Evolutionary conservation across 2,329 filamentous ascomycete genomes (phyloP).

Genomic region (Colletotrichum tropicale): DNA sequence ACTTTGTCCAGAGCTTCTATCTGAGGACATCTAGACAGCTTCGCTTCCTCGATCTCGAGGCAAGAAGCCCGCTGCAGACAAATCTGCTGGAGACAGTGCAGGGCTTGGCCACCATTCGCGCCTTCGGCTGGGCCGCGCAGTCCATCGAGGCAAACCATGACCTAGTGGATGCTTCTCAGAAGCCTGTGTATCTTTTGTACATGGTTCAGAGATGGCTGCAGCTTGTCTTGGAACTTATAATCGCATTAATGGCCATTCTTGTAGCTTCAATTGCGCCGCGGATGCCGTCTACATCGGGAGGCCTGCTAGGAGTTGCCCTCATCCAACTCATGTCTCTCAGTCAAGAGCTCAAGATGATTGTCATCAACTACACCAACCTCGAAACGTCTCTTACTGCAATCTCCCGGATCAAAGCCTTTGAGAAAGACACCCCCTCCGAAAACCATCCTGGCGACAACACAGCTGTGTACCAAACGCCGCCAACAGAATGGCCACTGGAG

Average conservation of each 20-base stretch:
- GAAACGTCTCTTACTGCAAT: constrained; percentile 41
- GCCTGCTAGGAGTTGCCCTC: constrained; percentile 33
- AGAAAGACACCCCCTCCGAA: constrained; percentile 25
- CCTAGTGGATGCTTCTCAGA: constrained; percentile 48
- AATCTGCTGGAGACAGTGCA: constrained; percentile 54
- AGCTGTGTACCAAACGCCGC: neutral
- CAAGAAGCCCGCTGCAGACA: constrained; percentile 51
- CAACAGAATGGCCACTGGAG: neutral
- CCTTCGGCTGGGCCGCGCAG: constrained; percentile 49
- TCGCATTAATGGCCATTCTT: constrained; percentile 51
- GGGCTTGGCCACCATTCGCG: constrained; percentile 52
- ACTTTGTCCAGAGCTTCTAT: constrained; percentile 54
- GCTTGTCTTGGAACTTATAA: constrained; percentile 52
- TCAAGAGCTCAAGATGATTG: constrained; percentile 30
- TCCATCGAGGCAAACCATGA: constrained; percentile 38
- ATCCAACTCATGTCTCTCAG: constrained; percentile 28
- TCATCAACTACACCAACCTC: constrained; percentile 37
- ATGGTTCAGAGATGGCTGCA: constrained; percentile 54
- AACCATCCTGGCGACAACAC: constrained; percentile 5
- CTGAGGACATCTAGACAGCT: constrained; percentile 60
- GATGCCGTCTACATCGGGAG: constrained; percentile 26
- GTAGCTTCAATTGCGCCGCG: constrained; percentile 45
- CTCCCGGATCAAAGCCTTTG: constrained; percentile 35
- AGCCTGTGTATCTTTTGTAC: constrained; percentile 53
- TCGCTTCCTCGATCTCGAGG: constrained; percentile 57